Evolutionary conservation across 2,329 filamentous ascomycete species (phyloP).

Genomic region (Xylaria sp.): DNA sequence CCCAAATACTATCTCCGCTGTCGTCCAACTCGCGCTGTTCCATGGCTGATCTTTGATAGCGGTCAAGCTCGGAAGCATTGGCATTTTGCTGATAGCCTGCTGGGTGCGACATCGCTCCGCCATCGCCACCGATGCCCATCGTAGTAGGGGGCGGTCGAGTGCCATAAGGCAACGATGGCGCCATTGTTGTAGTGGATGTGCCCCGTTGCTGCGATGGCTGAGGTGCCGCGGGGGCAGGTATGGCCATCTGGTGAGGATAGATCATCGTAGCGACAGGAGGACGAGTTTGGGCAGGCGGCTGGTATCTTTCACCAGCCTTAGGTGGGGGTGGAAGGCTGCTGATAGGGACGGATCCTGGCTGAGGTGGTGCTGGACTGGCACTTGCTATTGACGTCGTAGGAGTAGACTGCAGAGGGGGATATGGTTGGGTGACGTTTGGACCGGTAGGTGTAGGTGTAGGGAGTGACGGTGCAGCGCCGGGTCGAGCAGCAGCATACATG

Average conservation of each 20-base stretch:
- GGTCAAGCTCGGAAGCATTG: conserved; percentile 57
- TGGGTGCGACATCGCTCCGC: conserved; percentile 48
- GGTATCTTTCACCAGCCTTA: conserved; percentile 53
- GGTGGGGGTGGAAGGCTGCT: conserved; percentile 55
- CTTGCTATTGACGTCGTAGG: conserved; percentile 45
- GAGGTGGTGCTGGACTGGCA: conserved; percentile 57
- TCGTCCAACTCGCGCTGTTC: conserved; percentile 42
- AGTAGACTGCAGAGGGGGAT: conserved; percentile 48
- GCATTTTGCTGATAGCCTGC: conserved; percentile 63
- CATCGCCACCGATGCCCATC: conserved; percentile 30
- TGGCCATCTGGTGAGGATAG: conserved; percentile 56
- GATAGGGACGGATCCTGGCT: conserved; percentile 61
- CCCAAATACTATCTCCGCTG: conserved; percentile 54
- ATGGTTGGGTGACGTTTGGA: conserved; percentile 35
- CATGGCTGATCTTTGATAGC: conserved; percentile 52
- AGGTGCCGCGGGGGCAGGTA: conserved; percentile 52
- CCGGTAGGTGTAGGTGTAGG: conserved; percentile 51
- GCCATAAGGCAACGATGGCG: conserved; percentile 40
- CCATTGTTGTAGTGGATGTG: conserved; percentile 48
- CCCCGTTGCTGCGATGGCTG: conserved; percentile 51
- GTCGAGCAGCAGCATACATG: conserved; percentile 51
- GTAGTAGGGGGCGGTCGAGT: conserved; percentile 33
- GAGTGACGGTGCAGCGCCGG: conserved; percentile 52
- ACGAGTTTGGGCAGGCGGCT: conserved; percentile 43
- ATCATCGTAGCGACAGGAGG: conserved; percentile 40